Evolutionary conservation across 371 early-diverging fungal species (phyloP), one percentile per base, ranked within the genome.

Genomic region (Mortierella sp.): DNA sequence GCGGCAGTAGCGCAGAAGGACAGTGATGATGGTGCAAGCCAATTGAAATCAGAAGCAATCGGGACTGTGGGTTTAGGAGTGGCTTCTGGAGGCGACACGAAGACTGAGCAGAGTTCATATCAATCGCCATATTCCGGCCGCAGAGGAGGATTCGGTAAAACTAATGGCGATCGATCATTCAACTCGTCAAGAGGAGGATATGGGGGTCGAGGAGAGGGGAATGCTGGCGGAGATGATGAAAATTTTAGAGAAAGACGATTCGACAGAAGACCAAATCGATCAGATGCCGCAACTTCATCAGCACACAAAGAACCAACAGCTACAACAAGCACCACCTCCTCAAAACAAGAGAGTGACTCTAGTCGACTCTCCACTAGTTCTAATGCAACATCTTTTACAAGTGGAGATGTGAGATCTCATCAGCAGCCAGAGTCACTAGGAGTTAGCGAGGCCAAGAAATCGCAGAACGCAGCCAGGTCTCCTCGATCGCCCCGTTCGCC

Each of bases 401-500:
- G 51, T 51, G 8, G 51, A 1, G 51, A 51, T 51, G 26, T 26
- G 26, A 26, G 22, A 45, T 28, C 31, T 26, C 31, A 43, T 1
- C 66, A 59, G 35, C 22, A 34, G 19, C 34, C 28, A 26, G 64
- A 53, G 5, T 56, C 70, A 9, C 43, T 22, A 31, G 72, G 64
- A 2, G 56, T 60, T 19, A 64, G 55, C 22, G 68, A 61, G 6
- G 29, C 23, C 13, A 70, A 63, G 31, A 70, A 62, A 56, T 42
- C 54, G 3, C 59, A 60, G 32, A 26, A 64, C 19, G 31, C 54
- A 6, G 59, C 56, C 34, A 57, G 54, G 19, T 58, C 72, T 17
- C 72, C 76, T 29, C 65, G 61, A 7, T 63, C 76, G 9, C 68
- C 76, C 15, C 71, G 71, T 0, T 66, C 76, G 23, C 71, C 75